Evolutionary conservation across 768 basidiomycete genomes (phyloP), one percentile per base, ranked within the genome.

Genomic region (Amanita muscaria): DNA sequence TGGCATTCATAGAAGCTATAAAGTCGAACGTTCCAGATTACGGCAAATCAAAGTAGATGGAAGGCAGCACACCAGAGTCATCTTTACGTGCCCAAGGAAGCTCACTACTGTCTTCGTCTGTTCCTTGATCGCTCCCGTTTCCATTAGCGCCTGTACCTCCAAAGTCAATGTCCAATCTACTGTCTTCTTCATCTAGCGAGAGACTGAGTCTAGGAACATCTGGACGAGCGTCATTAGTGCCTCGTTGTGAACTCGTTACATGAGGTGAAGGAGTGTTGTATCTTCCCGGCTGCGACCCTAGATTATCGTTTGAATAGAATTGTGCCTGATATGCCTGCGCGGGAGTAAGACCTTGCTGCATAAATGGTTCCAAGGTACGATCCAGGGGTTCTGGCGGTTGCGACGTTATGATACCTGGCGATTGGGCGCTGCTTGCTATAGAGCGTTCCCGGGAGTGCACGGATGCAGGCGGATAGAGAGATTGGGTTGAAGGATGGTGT

Each of bases 281-380:
- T 43, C 46, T 27, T 23, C 43, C 16, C 40, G 50, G 36, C 31
- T 47, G 12, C 25, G 38, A 19, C 30, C 53, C 56, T 37, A 62
- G 54, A 32, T 71, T 64, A 46, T 60, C 68, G 54, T 69, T 76
- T 47, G 62, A 63, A 54, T 79, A 79, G 36, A 86, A 72, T 59
- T 88, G 83, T 6, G 80, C 77, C 56, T 87, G 88, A 64, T 88
- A 88, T 27, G 83, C 80, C 59, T 89, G 87, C 8, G 84, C 82
- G 34, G 83, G 78, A 3, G 84, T 83, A 41, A 87, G 72, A 3
- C 77, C 79, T 27, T 72, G 64, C 44, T 65, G 68, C 14, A 68
- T 63, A 31, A 47, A 48, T 36, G 67, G 60, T 49, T 78, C 75
- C 49, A 66, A 66, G 35, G 55, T 56, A 6, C 66, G 57, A 59